Percentiles rank a stretch among this genome's conserved stretches.
Evolutionary conservation across 306 rosid species (phyloP).

Genomic region (Urtica urens): DNA sequence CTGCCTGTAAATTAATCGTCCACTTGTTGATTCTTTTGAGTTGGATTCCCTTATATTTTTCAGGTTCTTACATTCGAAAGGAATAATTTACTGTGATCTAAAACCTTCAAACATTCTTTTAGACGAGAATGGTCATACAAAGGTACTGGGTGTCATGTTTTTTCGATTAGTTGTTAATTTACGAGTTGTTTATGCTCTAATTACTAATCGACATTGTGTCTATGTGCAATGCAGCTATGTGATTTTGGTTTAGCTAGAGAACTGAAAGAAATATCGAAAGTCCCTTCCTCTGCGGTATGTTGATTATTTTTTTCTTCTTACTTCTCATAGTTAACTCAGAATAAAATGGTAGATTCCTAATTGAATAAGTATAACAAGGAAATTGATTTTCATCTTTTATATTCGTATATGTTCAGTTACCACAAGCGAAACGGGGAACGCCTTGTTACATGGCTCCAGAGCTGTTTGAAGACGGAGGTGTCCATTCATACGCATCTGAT

Average conservation of each 20-base stretch:
- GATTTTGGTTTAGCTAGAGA: constrained; percentile 95
- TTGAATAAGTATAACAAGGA: constrained; percentile 11
- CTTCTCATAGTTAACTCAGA: neutral
- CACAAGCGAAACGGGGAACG: constrained; percentile 93
- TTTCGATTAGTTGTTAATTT: neutral
- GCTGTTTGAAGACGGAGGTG: constrained; percentile 90
- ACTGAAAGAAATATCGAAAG: constrained; percentile 69
- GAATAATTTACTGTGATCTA: constrained; percentile 83
- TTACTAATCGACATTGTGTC: neutral
- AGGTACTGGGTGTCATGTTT: constrained; percentile 37
- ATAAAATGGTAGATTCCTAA: neutral
- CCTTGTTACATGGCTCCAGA: constrained; percentile 99
- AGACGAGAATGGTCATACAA: constrained; percentile 81
- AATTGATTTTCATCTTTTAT: constrained; percentile 17
- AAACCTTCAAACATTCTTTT: constrained; percentile 88
- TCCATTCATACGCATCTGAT: constrained; percentile 91
- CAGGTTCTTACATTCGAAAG: constrained; percentile 89
- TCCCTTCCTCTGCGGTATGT: constrained; percentile 66
- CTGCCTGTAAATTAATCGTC: constrained; percentile 1
- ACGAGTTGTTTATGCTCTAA: neutral
- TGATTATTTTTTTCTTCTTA: constrained; percentile 1
- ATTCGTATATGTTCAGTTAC: constrained; percentile 44
- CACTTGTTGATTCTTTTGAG: constrained; percentile 15
- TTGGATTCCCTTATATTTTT: constrained; percentile 13
- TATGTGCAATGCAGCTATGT: constrained; percentile 59